Conservation (phyloP, 192 early-diverging fungal genomes). For the Backusella tuberculispora region DNA sequence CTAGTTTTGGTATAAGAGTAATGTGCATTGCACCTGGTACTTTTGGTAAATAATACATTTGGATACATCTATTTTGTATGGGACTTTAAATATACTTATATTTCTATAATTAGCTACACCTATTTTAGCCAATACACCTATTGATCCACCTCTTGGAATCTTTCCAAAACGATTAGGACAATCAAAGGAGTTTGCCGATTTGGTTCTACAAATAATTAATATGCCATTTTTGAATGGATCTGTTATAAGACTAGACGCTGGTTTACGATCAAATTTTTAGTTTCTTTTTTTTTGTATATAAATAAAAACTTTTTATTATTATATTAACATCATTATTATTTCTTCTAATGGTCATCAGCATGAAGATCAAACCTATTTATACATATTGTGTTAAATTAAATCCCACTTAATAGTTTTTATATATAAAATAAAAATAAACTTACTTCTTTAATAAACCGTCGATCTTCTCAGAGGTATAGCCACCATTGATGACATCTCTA, state of each 20-base stretch:
- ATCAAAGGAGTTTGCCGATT: conserved; percentile 5
- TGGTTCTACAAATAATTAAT: conserved; percentile 10
- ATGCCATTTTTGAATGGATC: conserved; percentile 22
- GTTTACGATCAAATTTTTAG: not conserved
- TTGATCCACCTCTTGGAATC: not conserved
- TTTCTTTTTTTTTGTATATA: not conserved
- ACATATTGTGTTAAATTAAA: not conserved
- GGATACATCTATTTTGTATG: not conserved
- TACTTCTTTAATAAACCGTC: conserved; percentile 37
- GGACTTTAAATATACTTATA: not conserved
- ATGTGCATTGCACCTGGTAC: conserved; percentile 32
- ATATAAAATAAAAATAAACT: not conserved
- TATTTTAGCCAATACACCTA: not conserved
- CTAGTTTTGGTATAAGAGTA: conserved; percentile 51
- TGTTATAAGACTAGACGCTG: conserved; percentile 23
- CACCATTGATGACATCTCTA: conserved; percentile 54
- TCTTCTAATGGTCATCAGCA: not conserved
- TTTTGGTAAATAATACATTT: not conserved
- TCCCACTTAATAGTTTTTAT: no score
- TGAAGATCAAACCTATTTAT: conserved; percentile 20
- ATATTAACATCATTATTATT: not conserved
- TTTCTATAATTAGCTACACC: not conserved
- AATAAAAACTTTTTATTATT: not conserved
- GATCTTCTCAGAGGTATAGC: conserved; percentile 36
- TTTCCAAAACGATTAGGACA: conserved; percentile 16